Evolutionary conservation across 179 eudicot genomes (phyloP).

Genomic region (Gypsophila paniculata): DNA sequence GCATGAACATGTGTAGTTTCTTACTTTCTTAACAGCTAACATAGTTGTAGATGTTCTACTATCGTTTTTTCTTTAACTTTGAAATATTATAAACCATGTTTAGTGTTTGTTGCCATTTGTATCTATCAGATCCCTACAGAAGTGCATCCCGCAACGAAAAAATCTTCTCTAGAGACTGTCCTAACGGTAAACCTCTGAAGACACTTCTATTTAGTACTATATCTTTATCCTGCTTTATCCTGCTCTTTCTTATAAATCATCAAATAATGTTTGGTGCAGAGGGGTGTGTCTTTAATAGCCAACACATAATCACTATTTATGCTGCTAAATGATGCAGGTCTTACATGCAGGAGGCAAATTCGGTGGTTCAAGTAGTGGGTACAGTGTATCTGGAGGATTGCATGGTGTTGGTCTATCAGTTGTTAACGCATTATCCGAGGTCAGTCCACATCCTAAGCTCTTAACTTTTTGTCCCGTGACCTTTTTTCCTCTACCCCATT

Average conservation of each 20-base stretch:
- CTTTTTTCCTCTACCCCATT: not conserved
- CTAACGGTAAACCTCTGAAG: constrained; percentile 56
- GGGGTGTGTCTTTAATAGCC: not conserved
- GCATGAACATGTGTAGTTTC: not conserved
- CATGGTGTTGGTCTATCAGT: constrained; percentile 97
- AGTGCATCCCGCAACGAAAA: constrained; percentile 78
- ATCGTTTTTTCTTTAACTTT: not conserved
- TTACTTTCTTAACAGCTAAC: not conserved
- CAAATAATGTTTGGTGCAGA: constrained; percentile 1
- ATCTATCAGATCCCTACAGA: constrained; percentile 78
- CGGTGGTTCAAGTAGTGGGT: constrained; percentile 97
- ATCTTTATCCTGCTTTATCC: not conserved
- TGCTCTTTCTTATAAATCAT: not conserved
- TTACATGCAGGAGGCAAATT: constrained; percentile 98
- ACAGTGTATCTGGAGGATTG: constrained; percentile 92
- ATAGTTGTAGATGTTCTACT: not conserved
- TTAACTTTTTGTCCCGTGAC: not conserved
- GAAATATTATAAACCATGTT: not conserved
- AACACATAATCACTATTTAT: not conserved
- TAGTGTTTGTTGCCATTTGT: constrained; percentile 16
- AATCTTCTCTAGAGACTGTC: constrained; percentile 92
- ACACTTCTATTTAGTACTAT: not conserved
- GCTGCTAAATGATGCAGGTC: constrained; percentile 54
- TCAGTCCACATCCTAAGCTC: constrained; percentile 20
- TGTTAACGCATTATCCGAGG: constrained; percentile 97